These are phyloP conservation scores for Zymoseptoria brevis DNA, from an alignment of 2,329 filamentous ascomycete genomes.

Conservation along the genomic window DNA sequence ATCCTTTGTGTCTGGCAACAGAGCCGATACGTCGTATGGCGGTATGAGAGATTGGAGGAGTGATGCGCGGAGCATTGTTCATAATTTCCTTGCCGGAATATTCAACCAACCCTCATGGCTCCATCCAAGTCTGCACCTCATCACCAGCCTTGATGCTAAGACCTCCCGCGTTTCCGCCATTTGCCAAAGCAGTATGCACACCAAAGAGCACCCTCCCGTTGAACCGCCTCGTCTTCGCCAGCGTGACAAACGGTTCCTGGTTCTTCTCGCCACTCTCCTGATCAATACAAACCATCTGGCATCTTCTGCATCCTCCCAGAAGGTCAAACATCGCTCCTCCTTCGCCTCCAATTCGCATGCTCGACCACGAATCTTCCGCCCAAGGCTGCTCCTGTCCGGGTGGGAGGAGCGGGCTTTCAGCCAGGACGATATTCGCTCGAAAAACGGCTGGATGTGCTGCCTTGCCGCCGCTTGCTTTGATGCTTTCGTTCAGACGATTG, in stretches of 20 bases:
- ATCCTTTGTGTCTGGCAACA: too few species aligned
- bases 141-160: slow-evolving; percentile 14
- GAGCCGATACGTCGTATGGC: too few species aligned
- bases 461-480: slow-evolving; percentile 55
- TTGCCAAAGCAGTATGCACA: slow-evolving; percentile 50
- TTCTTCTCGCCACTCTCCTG: slow-evolving; percentile 70
- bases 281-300: slow-evolving; percentile 94
- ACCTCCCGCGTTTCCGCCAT: not conserved
- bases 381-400: slow-evolving; percentile 54
- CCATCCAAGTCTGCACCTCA: slow-evolving; percentile 8
- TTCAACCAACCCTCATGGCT: not conserved
- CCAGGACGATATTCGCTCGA: slow-evolving; percentile 78
- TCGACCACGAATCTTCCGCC: slow-evolving; percentile 70
- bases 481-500: slow-evolving; percentile 65
- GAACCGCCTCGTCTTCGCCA: slow-evolving; percentile 77
- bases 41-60: too few species aligned
- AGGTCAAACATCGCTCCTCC: slow-evolving; percentile 54
- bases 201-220: slow-evolving; percentile 87
- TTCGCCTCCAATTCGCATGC: slow-evolving; percentile 52
- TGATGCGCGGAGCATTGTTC: too few species aligned
- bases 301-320: slow-evolving; percentile 76
- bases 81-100: too few species aligned
- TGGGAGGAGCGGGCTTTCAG: slow-evolving; percentile 37
- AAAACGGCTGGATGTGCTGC: slow-evolving; percentile 67
- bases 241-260: slow-evolving; percentile 79